Evolutionary conservation across 2,329 filamentous ascomycete species (phyloP).

Genomic region (Knoxdaviesia proteae): DNA sequence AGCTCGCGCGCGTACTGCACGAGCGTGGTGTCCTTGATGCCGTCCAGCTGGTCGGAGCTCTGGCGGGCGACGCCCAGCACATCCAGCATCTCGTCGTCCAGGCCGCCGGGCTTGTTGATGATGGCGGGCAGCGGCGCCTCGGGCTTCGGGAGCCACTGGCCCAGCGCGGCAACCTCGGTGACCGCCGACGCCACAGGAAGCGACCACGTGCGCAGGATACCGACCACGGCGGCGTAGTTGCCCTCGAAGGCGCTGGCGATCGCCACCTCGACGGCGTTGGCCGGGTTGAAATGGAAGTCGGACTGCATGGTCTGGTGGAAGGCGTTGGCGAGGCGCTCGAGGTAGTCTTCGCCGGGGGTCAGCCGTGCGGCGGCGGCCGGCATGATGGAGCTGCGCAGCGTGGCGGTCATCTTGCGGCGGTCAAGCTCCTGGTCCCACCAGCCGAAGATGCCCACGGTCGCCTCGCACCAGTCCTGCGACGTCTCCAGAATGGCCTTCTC

Average conservation of each 20-base stretch:
- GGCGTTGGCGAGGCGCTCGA: constrained; percentile 48
- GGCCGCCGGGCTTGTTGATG: constrained; percentile 29
- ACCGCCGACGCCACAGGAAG: constrained; percentile 58
- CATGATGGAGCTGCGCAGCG: constrained; percentile 13
- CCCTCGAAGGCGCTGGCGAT: constrained; percentile 68
- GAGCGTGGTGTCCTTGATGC: constrained; percentile 63
- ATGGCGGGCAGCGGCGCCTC: constrained; percentile 32
- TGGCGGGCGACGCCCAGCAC: constrained; percentile 48
- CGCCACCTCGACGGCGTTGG: constrained; percentile 59
- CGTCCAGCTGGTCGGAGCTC: constrained; percentile 35
- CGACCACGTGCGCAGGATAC: constrained; percentile 60
- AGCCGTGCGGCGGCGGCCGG: constrained; percentile 2
- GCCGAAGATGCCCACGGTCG: constrained; percentile 57
- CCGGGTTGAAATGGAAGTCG: constrained; percentile 57
- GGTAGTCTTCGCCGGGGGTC: constrained; percentile 35
- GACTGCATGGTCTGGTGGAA: constrained; percentile 49
- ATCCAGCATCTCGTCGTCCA: constrained; percentile 52
- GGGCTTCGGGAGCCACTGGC: constrained; percentile 55
- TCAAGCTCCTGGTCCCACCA: constrained; percentile 94
- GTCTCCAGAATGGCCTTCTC: constrained; percentile 53
- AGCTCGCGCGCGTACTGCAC: constrained; percentile 53
- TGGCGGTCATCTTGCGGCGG: constrained; percentile 15
- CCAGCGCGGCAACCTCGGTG: constrained; percentile 65
- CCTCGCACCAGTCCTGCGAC: constrained; percentile 83
- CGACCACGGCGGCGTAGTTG: constrained; percentile 55